Base-by-base conservation (phyloP, 2,329 filamentous ascomycete species). In the Epichloe sylvatica region DNA sequence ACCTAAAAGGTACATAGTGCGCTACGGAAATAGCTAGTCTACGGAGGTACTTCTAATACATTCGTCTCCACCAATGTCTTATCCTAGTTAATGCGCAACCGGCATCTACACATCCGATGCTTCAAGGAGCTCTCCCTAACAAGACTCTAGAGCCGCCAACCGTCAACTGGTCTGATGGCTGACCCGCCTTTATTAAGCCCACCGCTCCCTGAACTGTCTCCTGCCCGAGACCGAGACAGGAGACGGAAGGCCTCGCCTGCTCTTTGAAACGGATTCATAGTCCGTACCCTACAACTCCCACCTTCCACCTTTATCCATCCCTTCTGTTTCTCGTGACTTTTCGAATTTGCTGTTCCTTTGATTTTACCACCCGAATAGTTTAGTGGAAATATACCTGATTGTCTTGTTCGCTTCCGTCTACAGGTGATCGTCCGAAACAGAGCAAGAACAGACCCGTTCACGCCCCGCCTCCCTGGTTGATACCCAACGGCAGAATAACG, bases 401-500 rank as follows among this genome's bases (percentile, higher is more conserved):
- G 33, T 46, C 39, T 43, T 21, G n/a, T 17, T 47, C 42, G 17
- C 38, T 33, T 45, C 40, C 25, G 25, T 45, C 40, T 39, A 37
- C 40, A 49, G 43, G 48, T 49, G 40, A 49, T 47, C 46, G 15
- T 40, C 25, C 30, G 36, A 46, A 45, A n/a, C 21, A 19, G n/a
- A 37, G 23, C 36, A 46, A 47, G 46, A 46, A 12, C 19, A 38
- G 15, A 13, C 30, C 40, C 50, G 23, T 40, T 37, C 23, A 37
- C 42, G 35, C 13, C 33, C 9, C 45, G 33, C 37, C 45, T 40
- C 45, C 23, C 23, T 15, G 42, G 38, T 54, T 54, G 54, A 53
- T 55, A 55, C 54, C 54, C 54, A 54, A 55, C 54, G 44, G 40
- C 40, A 25, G 43, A 44, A 49, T 47, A 44, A 49, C 52, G 49